Evolutionary conservation across 352 stramenopile genomes (phyloP), one percentile per base, ranked within the genome.

Genomic region (Phytophthora podocarpi): DNA sequence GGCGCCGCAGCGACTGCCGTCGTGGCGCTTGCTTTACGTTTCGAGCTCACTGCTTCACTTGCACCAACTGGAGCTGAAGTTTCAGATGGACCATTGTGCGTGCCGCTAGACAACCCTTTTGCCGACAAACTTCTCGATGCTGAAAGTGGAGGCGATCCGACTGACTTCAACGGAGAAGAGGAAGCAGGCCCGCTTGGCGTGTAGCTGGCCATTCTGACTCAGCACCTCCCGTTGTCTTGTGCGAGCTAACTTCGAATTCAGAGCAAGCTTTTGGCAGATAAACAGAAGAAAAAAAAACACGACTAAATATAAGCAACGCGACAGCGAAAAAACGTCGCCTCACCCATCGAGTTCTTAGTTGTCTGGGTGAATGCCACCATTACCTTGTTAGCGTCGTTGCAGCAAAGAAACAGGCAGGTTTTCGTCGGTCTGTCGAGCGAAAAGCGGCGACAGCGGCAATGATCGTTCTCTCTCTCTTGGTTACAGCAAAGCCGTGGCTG

Each of bases 91-190:
- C 49, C 39, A 42, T 4, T 21, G 28, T 39, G 2, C 11, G 51
- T 48, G 7, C 18, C 54, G 23, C 55, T 58, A 7, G 42, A 34
- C n/a, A 68, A 35, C 10, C 57, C 56, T 49, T 26, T 56, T 10
- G 58, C 32, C 7, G 47, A 50, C 20, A 69, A 27, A 49, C 21
- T 62, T 36, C 24, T 68, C 21, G 61, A 47, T 3, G 52, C n/a
- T 30, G 57, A 59, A 9, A 41, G 5, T 18, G 35, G 40, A 2
- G 62, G 31, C 26, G 62, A 72, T 46, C 41, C 20, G n/a, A 55
- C 48, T 3, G 67, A 64, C 36, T 67, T 72, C 32, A 76, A 39
- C n/a, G 63, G 48, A n/a, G 67, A 75, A 34, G 61, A 63, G 11
- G 57, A 60, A 45, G 59, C 47, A 31, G 52, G 20, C 1, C 41